These are phyloP conservation scores for Bipolaris victoriae DNA, from an alignment of 2,329 filamentous ascomycete species.

Conservation along the genomic window DNA sequence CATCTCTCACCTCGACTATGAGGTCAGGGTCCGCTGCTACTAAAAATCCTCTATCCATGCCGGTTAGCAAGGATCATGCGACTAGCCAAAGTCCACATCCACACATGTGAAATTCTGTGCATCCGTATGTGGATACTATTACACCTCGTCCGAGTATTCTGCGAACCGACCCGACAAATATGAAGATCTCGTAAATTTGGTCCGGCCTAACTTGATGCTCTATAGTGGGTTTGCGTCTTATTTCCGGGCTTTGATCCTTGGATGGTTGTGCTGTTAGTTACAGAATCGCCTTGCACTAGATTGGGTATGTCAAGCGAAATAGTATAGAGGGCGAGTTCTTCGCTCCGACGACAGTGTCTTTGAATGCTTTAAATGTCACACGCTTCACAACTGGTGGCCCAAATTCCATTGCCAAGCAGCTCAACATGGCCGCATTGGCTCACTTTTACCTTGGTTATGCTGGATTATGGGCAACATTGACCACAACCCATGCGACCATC, in stretches of 20 bases:
- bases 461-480: constrained; percentile 31
- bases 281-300: too few species aligned
- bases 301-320: neutral
- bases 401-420: constrained; percentile 47
- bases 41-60: neutral
- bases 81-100: neutral
- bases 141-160: neutral
- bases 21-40: neutral
- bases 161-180: neutral
- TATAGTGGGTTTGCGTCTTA: neutral
- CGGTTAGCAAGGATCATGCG: neutral
- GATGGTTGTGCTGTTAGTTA: too few species aligned
- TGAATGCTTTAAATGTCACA: neutral
- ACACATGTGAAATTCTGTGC: neutral
- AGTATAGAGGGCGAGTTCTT: neutral
- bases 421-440: constrained; percentile 45
- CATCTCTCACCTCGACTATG: neutral
- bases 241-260: neutral
- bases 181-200: neutral
- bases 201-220: neutral
- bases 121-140: constrained; percentile 1
- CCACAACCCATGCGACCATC: constrained; percentile 52
- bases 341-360: neutral
- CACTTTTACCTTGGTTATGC: constrained; percentile 44
- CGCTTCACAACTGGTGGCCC: constrained; percentile 45